Conservation (phyloP, 2,329 filamentous ascomycete genomes). For the Ophiocordyceps camponoti-leonardi region DNA sequence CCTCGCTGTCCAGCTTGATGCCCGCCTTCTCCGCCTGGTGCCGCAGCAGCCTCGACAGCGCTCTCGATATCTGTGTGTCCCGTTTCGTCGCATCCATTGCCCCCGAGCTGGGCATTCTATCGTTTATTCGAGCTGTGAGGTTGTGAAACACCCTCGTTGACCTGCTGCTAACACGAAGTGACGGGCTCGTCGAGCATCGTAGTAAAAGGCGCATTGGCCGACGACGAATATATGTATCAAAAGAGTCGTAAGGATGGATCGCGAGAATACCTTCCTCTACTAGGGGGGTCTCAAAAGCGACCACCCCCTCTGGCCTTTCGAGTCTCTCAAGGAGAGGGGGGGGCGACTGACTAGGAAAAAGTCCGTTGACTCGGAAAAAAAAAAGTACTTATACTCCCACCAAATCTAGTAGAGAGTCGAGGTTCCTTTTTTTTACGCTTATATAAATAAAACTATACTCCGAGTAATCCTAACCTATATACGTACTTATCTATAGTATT, state of each 20-base stretch:
- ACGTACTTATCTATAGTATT: too few species aligned
- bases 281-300: too few species aligned
- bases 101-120: neutral
- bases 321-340: too few species aligned
- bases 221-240: neutral
- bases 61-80: slow-evolving; percentile 33
- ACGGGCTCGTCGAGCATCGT: neutral
- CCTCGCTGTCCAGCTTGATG: slow-evolving; percentile 38
- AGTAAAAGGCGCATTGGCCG: neutral
- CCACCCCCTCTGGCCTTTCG: too few species aligned
- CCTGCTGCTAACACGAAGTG: neutral
- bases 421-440: too few species aligned
- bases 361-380: too few species aligned
- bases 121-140: neutral
- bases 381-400: too few species aligned
- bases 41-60: slow-evolving; percentile 34
- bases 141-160: neutral
- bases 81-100: slow-evolving; percentile 11
- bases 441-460: too few species aligned
- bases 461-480: too few species aligned
- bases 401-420: too few species aligned
- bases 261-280: neutral
- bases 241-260: neutral
- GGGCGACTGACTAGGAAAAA: too few species aligned
- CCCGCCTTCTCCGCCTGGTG: slow-evolving; percentile 41